These are phyloP conservation scores for Cadophora luteo-olivacea DNA, from an alignment of 2,329 filamentous ascomycete species.

Conservation along the genomic window DNA sequence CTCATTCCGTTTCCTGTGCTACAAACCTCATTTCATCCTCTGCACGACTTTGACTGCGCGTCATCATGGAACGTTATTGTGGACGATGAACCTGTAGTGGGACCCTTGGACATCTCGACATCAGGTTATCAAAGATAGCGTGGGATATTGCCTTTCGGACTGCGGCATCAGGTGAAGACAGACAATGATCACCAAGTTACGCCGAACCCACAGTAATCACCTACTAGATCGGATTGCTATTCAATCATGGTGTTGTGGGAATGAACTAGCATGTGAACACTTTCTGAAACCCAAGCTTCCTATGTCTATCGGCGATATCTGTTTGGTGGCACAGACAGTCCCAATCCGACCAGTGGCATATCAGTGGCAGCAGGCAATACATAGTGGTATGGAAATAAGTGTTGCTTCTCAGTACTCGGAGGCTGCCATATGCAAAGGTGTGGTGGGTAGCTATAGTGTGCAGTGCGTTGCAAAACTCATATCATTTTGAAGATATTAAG, in stretches of 20 bases:
- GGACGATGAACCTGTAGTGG: slow-evolving; percentile 14
- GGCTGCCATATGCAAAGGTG: neutral
- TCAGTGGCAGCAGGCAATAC: neutral
- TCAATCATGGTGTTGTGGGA: neutral
- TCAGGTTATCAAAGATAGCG: neutral
- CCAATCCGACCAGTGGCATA: neutral
- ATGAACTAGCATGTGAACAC: neutral
- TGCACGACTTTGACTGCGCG: slow-evolving; percentile 8
- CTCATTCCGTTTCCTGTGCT: slow-evolving; percentile 6
- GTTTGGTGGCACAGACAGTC: neutral
- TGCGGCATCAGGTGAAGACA: neutral
- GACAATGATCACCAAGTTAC: neutral
- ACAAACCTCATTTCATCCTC: neutral
- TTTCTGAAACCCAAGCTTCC: neutral
- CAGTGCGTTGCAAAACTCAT: neutral
- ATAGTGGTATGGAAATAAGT: neutral
- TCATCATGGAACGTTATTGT: slow-evolving; percentile 13
- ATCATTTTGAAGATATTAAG: neutral
- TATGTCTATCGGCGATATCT: neutral
- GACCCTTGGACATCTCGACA: neutral
- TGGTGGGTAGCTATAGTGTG: neutral
- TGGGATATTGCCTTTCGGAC: neutral
- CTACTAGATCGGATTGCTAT: neutral
- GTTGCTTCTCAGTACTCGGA: neutral
- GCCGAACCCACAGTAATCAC: neutral